These are phyloP conservation scores for Plasmopara viticola DNA, from an alignment of 352 stramenopile species.

Conservation along the genomic window DNA sequence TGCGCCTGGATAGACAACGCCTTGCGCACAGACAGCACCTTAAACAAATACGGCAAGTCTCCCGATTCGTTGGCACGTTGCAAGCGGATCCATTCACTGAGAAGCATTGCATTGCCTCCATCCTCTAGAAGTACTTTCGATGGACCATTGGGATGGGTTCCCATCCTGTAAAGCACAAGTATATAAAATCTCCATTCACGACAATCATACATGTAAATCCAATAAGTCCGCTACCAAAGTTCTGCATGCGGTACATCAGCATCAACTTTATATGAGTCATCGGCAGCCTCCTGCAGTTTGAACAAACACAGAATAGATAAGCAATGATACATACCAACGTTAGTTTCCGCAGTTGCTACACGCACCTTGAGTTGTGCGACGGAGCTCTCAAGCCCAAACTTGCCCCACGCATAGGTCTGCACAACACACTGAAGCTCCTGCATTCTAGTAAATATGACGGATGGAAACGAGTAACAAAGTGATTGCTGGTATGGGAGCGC, in stretches of 20 bases:
- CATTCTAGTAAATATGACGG: constrained; percentile 27
- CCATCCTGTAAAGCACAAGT: constrained; percentile 69
- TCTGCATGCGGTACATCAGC: constrained; percentile 70
- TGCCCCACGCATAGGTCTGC: constrained; percentile 91
- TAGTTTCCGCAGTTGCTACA: neutral
- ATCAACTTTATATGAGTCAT: constrained; percentile 42
- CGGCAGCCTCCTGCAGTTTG: constrained; percentile 33
- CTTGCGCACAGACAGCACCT: constrained; percentile 96
- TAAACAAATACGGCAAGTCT: constrained; percentile 97
- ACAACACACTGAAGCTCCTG: constrained; percentile 75
- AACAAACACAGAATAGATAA: constrained; percentile 4
- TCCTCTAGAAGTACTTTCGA: constrained; percentile 58
- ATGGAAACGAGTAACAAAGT: neutral
- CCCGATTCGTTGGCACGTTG: constrained; percentile 36
- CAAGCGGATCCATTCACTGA: constrained; percentile 52
- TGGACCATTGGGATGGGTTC: constrained; percentile 91
- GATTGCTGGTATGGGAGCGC: neutral
- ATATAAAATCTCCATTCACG: constrained; percentile 3
- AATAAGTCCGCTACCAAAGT: constrained; percentile 54
- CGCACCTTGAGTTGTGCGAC: constrained; percentile 86
- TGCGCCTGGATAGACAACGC: constrained; percentile 97
- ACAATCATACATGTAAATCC: neutral
- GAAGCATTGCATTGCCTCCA: constrained; percentile 32
- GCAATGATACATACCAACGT: no score
- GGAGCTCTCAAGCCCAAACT: constrained; percentile 66